Percentiles rank a stretch among this genome's conserved stretches.
phyloP scores from a whole-genome alignment of 139 green algal genomes.

The Chlamydomonas eustigma region DNA sequence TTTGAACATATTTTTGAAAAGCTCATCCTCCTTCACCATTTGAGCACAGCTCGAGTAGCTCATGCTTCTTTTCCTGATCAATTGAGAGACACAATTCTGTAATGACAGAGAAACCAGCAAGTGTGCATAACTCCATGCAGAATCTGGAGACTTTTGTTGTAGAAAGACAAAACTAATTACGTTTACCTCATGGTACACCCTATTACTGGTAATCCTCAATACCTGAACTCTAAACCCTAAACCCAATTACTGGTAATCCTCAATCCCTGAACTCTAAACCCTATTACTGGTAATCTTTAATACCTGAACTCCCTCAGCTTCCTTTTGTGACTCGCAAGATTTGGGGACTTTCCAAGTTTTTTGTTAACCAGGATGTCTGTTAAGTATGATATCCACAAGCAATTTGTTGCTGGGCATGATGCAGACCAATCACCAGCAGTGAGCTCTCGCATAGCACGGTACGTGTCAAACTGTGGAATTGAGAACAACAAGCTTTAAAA shows the following conservation, averaged over 20 bases:
- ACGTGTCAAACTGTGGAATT: constrained; percentile 40
- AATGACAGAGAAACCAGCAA: too few relatives aligned
- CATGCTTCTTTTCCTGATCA: constrained; percentile 50
- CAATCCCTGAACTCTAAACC: not conserved
- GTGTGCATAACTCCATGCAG: not conserved
- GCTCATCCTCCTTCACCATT: constrained; percentile 59
- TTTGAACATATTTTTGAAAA: constrained; percentile 61
- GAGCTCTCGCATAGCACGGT: constrained; percentile 46
- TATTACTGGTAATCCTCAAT: not conserved
- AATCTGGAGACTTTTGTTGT: not conserved
- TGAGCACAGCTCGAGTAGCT: constrained; percentile 43
- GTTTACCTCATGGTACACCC: not conserved
- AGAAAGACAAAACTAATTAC: not conserved
- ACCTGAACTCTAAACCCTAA: not conserved
- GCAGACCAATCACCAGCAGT: constrained; percentile 63
- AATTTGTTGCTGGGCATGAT: constrained; percentile 77
- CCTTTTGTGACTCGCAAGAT: constrained; percentile 20
- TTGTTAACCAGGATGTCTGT: constrained; percentile 69
- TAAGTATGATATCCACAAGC: constrained; percentile 91
- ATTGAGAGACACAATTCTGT: too few relatives aligned
- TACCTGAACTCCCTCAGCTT: constrained; percentile 37
- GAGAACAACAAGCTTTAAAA: not conserved
- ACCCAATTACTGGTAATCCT: not conserved
- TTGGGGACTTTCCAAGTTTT: constrained; percentile 35
- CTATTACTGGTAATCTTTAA: not conserved